Base-by-base conservation (phyloP, 2,329 filamentous ascomycete species). In the Pseudocercospora pini-densiflorae region DNA sequence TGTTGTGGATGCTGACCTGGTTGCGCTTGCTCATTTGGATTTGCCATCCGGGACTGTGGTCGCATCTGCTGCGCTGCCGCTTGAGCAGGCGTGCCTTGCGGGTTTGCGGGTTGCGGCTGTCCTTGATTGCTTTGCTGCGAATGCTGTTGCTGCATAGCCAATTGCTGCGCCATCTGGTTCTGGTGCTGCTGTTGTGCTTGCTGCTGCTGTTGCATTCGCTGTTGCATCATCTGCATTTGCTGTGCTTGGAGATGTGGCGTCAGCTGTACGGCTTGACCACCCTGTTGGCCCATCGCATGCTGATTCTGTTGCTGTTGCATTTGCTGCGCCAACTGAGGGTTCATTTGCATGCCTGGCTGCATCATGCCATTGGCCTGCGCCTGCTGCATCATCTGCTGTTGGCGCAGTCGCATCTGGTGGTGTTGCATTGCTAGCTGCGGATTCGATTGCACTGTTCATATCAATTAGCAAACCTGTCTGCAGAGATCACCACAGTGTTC, bases 41-140 rank as follows among this genome's bases (percentile, higher is more conserved):
- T 78, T 58, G 76, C 73, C 62, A 75, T 74, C 49, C 77, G 77
- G 33, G 80, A 79, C 64, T 81, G 80, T 24, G 78, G 78, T 12
- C 78, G 77, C 66, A 76, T 79, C 62, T 81, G 81, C 31, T 72
- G 72, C 8, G 79, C 65, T 21, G 65, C 65, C 45, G 65, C 74
- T 29, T 77, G 74, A 49, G 70, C 72, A 19, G 75, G 74, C 58
- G 78, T 77, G 31, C 74, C 75, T 61, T 77, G 78, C 49, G 79
- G 79, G 49, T 76, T 78, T 63, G 78, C 80, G 6, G 78, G 77
- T 1, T 78, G 79, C 10, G 78, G 73, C 68, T 83, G 81, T 33
- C 82, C 81, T 60, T 80, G 81, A 64, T 84, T 84, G 66, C 82
- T 84, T 61, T 80, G 79, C 72, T 84, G 82, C 0, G 82, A 84